These are phyloP conservation scores for Pichia sp. DNA, from an alignment of 1,139 yeast genomes.

Conservation along the genomic window DNA sequence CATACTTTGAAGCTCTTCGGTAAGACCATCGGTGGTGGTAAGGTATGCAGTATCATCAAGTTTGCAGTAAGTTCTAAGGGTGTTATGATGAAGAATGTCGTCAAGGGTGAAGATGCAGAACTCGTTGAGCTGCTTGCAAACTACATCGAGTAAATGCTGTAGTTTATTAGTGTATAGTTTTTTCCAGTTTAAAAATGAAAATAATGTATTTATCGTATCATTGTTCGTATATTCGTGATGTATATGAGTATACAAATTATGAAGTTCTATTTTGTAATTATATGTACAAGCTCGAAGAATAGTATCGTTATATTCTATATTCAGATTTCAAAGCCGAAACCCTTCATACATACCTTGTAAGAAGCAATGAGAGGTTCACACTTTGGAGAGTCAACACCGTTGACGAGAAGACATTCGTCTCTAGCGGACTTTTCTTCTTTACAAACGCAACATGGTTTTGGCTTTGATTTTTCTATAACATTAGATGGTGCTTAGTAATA, in stretches of 20 bases:
- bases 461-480: slow-evolving; percentile 35
- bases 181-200: too few species aligned
- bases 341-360: slow-evolving; percentile 87
- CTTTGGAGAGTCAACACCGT: slow-evolving; percentile 80
- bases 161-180: too few species aligned
- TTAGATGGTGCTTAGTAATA: not conserved
- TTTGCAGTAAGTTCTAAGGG: slow-evolving; percentile 69
- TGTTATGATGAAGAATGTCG: slow-evolving; percentile 70
- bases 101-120: slow-evolving; percentile 55
- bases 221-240: too few species aligned
- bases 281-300: too few species aligned
- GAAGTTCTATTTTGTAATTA: too few species aligned
- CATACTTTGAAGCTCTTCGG: slow-evolving; percentile 82
- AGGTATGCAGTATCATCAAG: slow-evolving; percentile 63
- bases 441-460: slow-evolving; percentile 97
- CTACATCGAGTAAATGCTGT: slow-evolving; percentile 29
- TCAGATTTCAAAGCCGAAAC: slow-evolving; percentile 64
- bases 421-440: slow-evolving; percentile 74
- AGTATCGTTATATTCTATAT: slow-evolving; percentile 4
- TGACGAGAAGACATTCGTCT: slow-evolving; percentile 78
- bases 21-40: slow-evolving; percentile 64
- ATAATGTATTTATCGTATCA: too few species aligned
- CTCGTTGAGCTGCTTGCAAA: slow-evolving; percentile 42
- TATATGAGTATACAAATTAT: too few species aligned
- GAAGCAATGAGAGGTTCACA: slow-evolving; percentile 64